Percentiles rank a stretch among this genome's conserved stretches.
Conservation (phyloP, 495 filamentous ascomycete genomes). For the Podospora conica region DNA sequence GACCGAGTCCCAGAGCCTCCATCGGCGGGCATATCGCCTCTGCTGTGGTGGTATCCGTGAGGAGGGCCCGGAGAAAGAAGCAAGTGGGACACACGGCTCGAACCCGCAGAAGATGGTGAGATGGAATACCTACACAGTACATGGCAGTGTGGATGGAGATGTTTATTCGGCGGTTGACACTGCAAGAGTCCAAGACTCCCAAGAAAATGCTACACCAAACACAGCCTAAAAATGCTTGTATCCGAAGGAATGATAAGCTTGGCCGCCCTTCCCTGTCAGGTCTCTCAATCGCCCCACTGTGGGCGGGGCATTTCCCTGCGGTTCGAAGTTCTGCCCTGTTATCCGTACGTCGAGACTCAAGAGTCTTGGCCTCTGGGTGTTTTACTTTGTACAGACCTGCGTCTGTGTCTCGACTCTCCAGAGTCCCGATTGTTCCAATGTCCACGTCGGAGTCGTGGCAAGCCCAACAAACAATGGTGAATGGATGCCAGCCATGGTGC, state of each 20-base stretch:
- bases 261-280: constrained; percentile 10
- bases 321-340: constrained; percentile 10
- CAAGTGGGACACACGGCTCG: background rate
- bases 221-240: background rate
- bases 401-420: background rate
- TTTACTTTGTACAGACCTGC: background rate
- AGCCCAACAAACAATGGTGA: no score
- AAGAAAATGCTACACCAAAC: constrained; percentile 15
- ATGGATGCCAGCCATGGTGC: background rate
- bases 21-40: background rate
- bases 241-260: constrained; percentile 17
- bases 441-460: no score
- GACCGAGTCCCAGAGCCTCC: background rate
- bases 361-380: constrained; percentile 14
- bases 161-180: background rate
- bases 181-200: background rate
- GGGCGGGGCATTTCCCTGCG: constrained; percentile 16
- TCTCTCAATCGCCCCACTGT: constrained; percentile 4
- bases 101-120: background rate
- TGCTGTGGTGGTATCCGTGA: no score
- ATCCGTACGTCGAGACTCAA: constrained; percentile 10
- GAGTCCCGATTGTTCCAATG: no score
- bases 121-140: no score
- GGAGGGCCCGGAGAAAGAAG: no score
- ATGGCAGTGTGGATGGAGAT: background rate